Percentiles rank a stretch among this genome's conserved stretches.
These are phyloP conservation scores for Pilasporangium apinafurcum DNA, from an alignment of 352 stramenopile genomes.

Conservation along the genomic window DNA sequence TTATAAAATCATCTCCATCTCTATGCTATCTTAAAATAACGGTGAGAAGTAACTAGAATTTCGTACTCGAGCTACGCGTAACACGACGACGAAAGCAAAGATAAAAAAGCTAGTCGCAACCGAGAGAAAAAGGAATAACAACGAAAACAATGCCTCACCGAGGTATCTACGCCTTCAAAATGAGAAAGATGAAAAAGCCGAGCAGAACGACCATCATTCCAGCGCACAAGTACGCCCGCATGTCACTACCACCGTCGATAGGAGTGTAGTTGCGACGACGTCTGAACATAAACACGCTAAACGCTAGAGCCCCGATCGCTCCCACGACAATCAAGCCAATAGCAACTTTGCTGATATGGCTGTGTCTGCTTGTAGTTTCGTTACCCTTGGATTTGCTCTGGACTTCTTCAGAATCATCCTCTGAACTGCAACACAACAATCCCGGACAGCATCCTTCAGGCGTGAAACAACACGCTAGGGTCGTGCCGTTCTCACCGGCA, in stretches of 20 bases:
- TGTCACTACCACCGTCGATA: constrained; percentile 50
- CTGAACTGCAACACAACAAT: constrained; percentile 7
- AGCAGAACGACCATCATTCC: constrained; percentile 49
- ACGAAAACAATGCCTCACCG: constrained; percentile 1
- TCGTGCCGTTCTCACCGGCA: constrained; percentile 11
- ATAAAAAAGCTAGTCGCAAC: not conserved
- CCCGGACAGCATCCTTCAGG: constrained; percentile 15
- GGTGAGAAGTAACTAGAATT: too few relatives aligned
- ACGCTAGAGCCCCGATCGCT: constrained; percentile 30
- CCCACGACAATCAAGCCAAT: constrained; percentile 28
- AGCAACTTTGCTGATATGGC: constrained; percentile 17
- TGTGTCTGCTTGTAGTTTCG: constrained; percentile 10
- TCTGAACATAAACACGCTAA: constrained; percentile 44
- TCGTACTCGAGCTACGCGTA: too few relatives aligned
- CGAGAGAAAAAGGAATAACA: not conserved
- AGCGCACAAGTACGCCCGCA: constrained; percentile 58
- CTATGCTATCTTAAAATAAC: not conserved
- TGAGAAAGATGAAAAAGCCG: constrained; percentile 66
- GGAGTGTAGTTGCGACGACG: constrained; percentile 61
- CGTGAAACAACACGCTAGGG: constrained; percentile 21
- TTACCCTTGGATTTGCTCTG: not conserved
- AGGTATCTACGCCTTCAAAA: constrained; percentile 49
- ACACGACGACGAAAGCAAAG: not conserved
- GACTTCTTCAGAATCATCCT: not conserved
- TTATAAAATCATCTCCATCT: constrained; percentile 50